A percentile compares a stretch with the other conserved stretches of the same genome.
Conservation (phyloP, 495 filamentous ascomycete species). For the Endocarpon pusillum region DNA sequence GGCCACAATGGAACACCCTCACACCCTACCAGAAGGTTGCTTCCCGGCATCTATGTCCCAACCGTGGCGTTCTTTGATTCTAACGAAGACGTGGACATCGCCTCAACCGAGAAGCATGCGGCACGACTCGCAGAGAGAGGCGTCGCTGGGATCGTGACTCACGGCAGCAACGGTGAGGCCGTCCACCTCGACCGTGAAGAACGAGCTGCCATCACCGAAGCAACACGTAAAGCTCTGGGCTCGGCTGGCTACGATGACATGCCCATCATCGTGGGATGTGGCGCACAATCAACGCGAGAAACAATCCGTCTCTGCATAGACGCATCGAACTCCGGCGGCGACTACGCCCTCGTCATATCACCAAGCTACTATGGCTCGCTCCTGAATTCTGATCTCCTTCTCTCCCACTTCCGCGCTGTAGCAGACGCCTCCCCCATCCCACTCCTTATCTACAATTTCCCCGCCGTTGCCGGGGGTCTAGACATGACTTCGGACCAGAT, state of each 20-base stretch:
- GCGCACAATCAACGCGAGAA: conserved; percentile 71
- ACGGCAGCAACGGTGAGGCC: conserved; percentile 83
- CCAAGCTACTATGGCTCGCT: conserved; percentile 70
- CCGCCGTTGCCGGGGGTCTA: conserved; percentile 60
- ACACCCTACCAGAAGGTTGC: too few species aligned
- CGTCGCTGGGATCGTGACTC: conserved; percentile 63
- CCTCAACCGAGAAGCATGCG: conserved; percentile 56
- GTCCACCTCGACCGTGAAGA: conserved; percentile 61
- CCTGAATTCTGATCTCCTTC: conserved; percentile 35
- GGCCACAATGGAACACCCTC: too few species aligned
- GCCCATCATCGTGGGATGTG: conserved; percentile 74
- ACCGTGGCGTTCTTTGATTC: conserved; percentile 51
- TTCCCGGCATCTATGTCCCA: conserved; percentile 51
- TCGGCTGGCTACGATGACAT: conserved; percentile 46
- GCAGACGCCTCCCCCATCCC: conserved; percentile 72
- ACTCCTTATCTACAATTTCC: conserved; percentile 88
- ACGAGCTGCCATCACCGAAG: conserved; percentile 48
- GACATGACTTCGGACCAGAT: conserved; percentile 75
- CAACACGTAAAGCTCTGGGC: conserved; percentile 61
- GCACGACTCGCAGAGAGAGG: conserved; percentile 69
- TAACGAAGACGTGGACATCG: conserved; percentile 45
- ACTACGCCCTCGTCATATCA: conserved; percentile 71
- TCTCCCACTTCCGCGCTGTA: conserved; percentile 60
- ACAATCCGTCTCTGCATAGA: conserved; percentile 67
- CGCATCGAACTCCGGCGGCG: conserved; percentile 56